Evolutionary conservation across 2,329 filamentous ascomycete species (phyloP).

Genomic region (Verticillium longisporum): DNA sequence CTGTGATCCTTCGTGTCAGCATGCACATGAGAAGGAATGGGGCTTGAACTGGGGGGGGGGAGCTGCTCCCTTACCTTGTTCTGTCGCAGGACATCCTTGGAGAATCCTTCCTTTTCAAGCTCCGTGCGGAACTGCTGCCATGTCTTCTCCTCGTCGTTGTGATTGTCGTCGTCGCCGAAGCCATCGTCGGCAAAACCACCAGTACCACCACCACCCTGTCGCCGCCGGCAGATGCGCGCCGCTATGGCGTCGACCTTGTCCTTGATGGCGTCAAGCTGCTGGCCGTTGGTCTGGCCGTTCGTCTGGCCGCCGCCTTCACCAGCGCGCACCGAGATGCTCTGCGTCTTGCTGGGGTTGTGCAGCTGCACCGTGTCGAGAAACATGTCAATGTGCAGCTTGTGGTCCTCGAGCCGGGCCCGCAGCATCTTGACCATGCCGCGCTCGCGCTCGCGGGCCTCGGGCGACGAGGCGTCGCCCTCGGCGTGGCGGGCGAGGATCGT

Average conservation of each 20-base stretch:
- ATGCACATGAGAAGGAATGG: constrained; percentile 1
- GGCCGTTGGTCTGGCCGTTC: background rate
- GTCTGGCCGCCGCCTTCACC: constrained; percentile 24
- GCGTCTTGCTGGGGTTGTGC: constrained; percentile 34
- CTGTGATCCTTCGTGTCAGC: constrained; percentile 26
- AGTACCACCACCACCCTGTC: constrained; percentile 4
- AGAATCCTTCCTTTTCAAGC: constrained; percentile 52
- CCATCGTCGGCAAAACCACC: constrained; percentile 16
- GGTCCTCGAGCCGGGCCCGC: constrained; percentile 38
- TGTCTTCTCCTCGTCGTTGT: constrained; percentile 28
- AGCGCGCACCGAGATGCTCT: constrained; percentile 24
- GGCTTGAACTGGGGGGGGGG: too few species aligned
- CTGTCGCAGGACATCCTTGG: constrained; percentile 43
- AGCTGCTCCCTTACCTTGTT: constrained; percentile 42
- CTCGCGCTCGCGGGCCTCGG: constrained; percentile 27
- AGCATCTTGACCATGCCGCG: constrained; percentile 33
- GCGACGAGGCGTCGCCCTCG: constrained; percentile 17
- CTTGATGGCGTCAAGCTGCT: constrained; percentile 43
- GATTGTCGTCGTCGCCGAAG: constrained; percentile 24
- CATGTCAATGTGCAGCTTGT: constrained; percentile 45
- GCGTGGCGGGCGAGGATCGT: constrained; percentile 41
- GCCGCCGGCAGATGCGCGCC: constrained; percentile 37
- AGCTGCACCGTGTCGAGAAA: constrained; percentile 53
- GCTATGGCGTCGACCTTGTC: constrained; percentile 55
- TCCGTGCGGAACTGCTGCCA: constrained; percentile 55